Evolutionary conservation across 2,329 filamentous ascomycete genomes (phyloP), one percentile per base, ranked within the genome.

Genomic region (Harringtonia lauricola): DNA sequence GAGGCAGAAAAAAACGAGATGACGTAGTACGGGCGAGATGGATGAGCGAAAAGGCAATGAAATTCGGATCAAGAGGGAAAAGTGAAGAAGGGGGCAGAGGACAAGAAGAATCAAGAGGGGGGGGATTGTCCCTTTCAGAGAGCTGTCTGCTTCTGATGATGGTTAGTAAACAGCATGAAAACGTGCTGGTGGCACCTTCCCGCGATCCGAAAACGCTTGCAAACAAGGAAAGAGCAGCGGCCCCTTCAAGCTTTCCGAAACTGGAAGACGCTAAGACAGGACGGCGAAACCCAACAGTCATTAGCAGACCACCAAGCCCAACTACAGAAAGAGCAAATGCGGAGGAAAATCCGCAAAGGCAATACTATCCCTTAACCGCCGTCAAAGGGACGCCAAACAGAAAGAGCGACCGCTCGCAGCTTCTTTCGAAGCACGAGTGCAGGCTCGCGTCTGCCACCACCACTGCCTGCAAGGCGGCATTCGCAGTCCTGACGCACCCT

Each of bases 1-100:
- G 35, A 35, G 22, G 4, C 18, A 17, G 40, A 31, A 19, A 31
- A n/a, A 46, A 36, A 36, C 13, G 41, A 43, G 36, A 49, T 42
- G 43, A 33, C 24, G 17, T 13, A n/a, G n/a, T n/a, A n/a, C n/a
- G n/a, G n/a, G 17, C 17, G 38, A 35, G 39, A 26, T 31, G 40
- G 18, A 6, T 21, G 8, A 39, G 21, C n/a, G 24, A 37, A 28
- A 44, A 8, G 22, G 13, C 21, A 30, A 26, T 13, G 9, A 30
- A 17, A n/a, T 33, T 33, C 3, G 14, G 12, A 14, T 18, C 5
- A 36, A 36, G 31, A 19, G 24, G 22, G 29, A 30, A 33, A 40
- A 40, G 28, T 17, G 41, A 14, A 22, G 40, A 41, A 10, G 24
- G 28, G 21, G 22, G 29, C 21, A n/a, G 7, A 28, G 29, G 6